Percentiles rank a stretch among this genome's conserved stretches.
These are phyloP conservation scores for Thalia dealbata DNA, from an alignment of 176 grass and related monocot genomes.

Conservation along the genomic window DNA sequence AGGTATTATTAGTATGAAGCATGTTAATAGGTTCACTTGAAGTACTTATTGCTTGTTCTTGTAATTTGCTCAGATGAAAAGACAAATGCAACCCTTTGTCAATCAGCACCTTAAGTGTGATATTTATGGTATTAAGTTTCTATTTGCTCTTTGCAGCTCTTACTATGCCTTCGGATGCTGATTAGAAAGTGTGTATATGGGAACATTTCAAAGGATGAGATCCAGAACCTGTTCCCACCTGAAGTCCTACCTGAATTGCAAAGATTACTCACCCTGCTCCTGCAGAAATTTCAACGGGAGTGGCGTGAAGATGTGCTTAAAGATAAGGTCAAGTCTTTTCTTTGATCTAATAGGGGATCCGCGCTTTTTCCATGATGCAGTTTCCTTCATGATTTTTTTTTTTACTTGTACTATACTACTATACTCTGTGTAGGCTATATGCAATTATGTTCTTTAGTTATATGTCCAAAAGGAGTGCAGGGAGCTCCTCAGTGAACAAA, in stretches of 20 bases:
- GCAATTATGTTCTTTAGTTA: neutral
- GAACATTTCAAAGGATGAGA: conserved; percentile 42
- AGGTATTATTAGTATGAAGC: too few relatives aligned
- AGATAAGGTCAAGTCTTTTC: conserved; percentile 39
- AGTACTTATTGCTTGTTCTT: neutral
- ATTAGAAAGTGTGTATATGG: conserved; percentile 55
- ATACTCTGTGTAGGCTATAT: too few relatives aligned
- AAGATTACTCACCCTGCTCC: conserved; percentile 65
- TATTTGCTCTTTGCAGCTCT: conserved; percentile 33
- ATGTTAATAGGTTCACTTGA: too few relatives aligned
- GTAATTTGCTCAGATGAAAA: neutral
- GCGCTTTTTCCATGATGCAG: neutral
- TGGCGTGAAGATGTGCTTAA: conserved; percentile 58
- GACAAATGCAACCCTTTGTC: neutral
- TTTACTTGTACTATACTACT: too few relatives aligned
- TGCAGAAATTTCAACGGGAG: conserved; percentile 81
- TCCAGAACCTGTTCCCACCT: conserved; percentile 57
- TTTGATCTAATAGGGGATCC: neutral
- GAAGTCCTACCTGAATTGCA: conserved; percentile 63
- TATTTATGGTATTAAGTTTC: neutral
- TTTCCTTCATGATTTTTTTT: neutral
- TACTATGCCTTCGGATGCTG: conserved; percentile 74
- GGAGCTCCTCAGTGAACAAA: neutral
- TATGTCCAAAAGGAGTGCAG: neutral
- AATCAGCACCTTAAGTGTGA: neutral